Evolutionary conservation across 164 flowering plant species (phyloP), one percentile per base, ranked within the genome.

Genomic region (Protea cynaroides): DNA sequence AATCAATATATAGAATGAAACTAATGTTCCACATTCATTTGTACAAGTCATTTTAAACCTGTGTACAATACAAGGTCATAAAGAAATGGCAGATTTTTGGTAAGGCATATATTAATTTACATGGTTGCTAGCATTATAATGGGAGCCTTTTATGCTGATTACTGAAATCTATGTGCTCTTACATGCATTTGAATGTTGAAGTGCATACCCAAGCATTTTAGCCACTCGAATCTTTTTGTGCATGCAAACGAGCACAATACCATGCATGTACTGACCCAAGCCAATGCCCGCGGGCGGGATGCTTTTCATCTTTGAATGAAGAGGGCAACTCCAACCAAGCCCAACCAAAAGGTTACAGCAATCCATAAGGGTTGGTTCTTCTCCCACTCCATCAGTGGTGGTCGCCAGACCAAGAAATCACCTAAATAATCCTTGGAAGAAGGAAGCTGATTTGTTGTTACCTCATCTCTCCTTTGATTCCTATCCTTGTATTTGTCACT

Each of bases 261-360:
- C 52, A 43, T 24, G 57, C 52, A 43, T 24, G 25, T 38, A 14
- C 25, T 43, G 61, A 24, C 15, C 46, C 11, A 24, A 56, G 29
- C 49, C 43, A 36, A 25, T 21, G 8, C 23, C 13, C 34, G 22
- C 4, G 55, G 25, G n/a, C 22, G 23, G 11, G 22, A 7, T 12
- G 37, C 46, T 14, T 15, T 43, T 65, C 71, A 81, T 75, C 75
- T 76, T 72, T 85, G 85, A 17, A 85, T 76, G 44, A 85, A 25
- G 60, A 89, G 70, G 19, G 90, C 92, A 56, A 82, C 82, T 22
- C 86, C 92, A 49, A 84, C 89, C 71, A 89, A 72, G 55, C 86
- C 79, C 22, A 83, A 18, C 89, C 90, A 85, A 23, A 89, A 25
- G 37, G 85, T 78, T 63, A 84, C 66, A 23, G 82, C 72, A 17